Base-by-base conservation (phyloP, 305 asterid species). In the Coffea humblotiana region DNA sequence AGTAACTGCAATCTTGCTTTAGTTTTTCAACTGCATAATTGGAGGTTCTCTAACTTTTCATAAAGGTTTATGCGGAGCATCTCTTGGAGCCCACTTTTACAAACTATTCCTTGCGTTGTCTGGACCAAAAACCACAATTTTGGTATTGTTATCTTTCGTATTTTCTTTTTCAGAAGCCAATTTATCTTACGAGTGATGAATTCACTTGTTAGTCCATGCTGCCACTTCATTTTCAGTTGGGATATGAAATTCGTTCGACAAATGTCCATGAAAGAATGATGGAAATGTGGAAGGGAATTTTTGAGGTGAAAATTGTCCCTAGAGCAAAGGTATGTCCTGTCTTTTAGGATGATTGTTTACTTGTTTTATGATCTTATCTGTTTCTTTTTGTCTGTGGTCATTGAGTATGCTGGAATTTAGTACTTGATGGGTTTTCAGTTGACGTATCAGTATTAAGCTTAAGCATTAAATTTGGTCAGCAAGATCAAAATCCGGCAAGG, bases 31-130 rank as follows among this genome's bases (percentile, higher is more conserved):
- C 60, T 78, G 71, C 82, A 37, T 60, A 43, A 63, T 48, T 27
- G 23, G 70, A 78, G 35, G 14, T 27, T 70, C 71, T 70, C 3
- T 74, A 15, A 69, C 43, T 66, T 45, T 75, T 77, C 13, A 16
- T 40, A 35, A 65, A 95, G 99, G 99, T 95, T 76, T 95, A 95
- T 77, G 89, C 97, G 9, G 98, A 95, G 88, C 97, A 95, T 87
- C 98, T 93, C 71, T 82, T 95, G 90, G 95, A 95, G 75, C 99
- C 99, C 98, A 79, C 96, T 95, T 81, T 78, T 93, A 88, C 93
- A 87, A 91, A 95, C 99, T 14, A 84, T 95, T 95, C 78, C 89
- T 91, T 84, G 81, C 95, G 65, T 86, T 95, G 68, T 89, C 97
- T 25, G 97, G 97, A 83, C 94, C 97, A 10, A 91, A 88, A 88